Conservation (phyloP, 139 green algal genomes). For the Tetraselmis chui region DNA sequence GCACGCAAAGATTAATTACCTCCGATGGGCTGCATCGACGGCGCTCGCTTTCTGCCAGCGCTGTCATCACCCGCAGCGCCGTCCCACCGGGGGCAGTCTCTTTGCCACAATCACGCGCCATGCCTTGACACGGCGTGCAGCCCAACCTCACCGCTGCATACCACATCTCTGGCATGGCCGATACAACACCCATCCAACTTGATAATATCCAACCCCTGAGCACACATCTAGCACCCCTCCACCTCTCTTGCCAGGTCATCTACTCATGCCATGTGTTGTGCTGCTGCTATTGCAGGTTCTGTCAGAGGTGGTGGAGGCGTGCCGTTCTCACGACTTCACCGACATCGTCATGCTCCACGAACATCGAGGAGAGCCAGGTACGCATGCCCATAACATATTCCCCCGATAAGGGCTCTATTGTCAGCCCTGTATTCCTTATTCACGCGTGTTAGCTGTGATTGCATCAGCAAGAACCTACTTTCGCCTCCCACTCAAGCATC, state of each 20-base stretch:
- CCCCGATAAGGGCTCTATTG: too few species aligned
- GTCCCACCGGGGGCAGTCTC: background rate
- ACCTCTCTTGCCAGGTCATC: too few species aligned
- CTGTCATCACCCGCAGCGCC: background rate
- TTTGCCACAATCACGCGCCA: background rate
- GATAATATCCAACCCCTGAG: conserved; percentile 14
- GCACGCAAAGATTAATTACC: background rate
- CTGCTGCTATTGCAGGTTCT: too few species aligned
- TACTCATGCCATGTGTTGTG: too few species aligned
- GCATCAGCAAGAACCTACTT: background rate
- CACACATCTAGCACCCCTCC: too few species aligned
- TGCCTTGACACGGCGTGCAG: too few species aligned
- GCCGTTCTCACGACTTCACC: conserved; percentile 80
- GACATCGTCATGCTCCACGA: conserved; percentile 97
- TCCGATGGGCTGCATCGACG: background rate
- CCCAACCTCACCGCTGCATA: too few species aligned
- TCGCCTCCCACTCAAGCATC: background rate
- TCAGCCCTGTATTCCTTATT: conserved; percentile 2
- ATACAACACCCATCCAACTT: too few species aligned
- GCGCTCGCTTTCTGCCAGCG: background rate
- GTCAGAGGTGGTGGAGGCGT: conserved; percentile 81
- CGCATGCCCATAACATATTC: too few species aligned
- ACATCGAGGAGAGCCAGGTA: conserved; percentile 87
- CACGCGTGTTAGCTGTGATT: background rate
- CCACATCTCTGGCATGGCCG: too few species aligned